Evolutionary conservation across 2,329 filamentous ascomycete species (phyloP).

Genomic region (Penicillium sp.): DNA sequence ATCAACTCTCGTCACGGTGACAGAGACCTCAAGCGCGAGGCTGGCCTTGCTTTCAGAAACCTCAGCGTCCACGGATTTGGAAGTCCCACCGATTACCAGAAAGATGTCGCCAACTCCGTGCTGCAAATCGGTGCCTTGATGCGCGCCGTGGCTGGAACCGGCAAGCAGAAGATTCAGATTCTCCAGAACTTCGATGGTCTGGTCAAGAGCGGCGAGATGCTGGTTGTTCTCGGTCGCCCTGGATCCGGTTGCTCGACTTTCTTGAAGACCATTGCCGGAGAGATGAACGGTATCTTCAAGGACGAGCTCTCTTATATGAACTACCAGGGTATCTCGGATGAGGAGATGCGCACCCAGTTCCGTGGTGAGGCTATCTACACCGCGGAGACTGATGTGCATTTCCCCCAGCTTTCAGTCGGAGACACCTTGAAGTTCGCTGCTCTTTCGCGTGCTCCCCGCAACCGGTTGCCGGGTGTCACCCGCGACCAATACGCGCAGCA

Average conservation of each 20-base stretch:
- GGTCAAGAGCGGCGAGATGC: constrained; percentile 59
- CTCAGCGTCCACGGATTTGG: constrained; percentile 70
- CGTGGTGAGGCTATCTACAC: constrained; percentile 86
- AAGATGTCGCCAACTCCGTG: constrained; percentile 43
- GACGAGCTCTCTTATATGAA: constrained; percentile 74
- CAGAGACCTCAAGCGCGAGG: constrained; percentile 56
- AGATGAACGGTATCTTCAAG: constrained; percentile 78
- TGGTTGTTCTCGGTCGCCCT: constrained; percentile 57
- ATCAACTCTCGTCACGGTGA: constrained; percentile 54
- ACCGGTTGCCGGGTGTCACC: constrained; percentile 41
- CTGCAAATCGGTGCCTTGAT: constrained; percentile 37
- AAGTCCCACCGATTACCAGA: constrained; percentile 68
- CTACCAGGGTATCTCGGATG: constrained; percentile 62
- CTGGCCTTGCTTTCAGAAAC: constrained; percentile 67
- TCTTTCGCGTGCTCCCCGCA: constrained; percentile 58
- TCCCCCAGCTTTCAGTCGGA: constrained; percentile 74
- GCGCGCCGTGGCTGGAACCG: constrained; percentile 36
- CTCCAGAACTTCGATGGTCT: constrained; percentile 66
- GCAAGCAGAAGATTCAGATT: constrained; percentile 59
- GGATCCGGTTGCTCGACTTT: constrained; percentile 73
- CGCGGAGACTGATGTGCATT: constrained; percentile 81
- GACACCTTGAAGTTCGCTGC: constrained; percentile 80
- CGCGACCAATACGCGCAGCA: constrained; percentile 48
- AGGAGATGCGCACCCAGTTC: constrained; percentile 72
- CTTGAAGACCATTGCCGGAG: constrained; percentile 80